These are phyloP conservation scores for Penicillium thymicola DNA, from an alignment of 2,329 filamentous ascomycete genomes.

Conservation along the genomic window DNA sequence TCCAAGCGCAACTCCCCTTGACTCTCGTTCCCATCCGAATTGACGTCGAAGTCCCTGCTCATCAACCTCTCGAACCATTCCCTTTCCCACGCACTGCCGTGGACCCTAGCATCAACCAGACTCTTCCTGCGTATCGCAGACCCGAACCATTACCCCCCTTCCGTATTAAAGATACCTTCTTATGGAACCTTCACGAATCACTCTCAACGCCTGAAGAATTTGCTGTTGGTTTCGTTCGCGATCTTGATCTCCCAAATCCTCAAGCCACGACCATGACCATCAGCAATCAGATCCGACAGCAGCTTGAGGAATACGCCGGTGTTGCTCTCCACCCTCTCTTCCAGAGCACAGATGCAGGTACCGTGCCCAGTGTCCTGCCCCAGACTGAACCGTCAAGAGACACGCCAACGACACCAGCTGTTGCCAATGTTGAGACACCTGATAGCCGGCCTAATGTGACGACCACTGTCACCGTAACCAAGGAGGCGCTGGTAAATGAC, in stretches of 20 bases:
- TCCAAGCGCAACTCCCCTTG: constrained; percentile 73
- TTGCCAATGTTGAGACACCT: constrained; percentile 54
- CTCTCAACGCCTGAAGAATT: constrained; percentile 94
- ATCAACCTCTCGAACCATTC: constrained; percentile 48
- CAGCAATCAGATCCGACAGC: constrained; percentile 88
- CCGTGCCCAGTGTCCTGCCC: constrained; percentile 15
- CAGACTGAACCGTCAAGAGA: constrained; percentile 48
- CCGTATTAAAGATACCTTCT: constrained; percentile 87
- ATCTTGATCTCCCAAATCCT: constrained; percentile 83
- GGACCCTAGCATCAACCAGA: constrained; percentile 55
- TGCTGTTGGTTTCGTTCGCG: constrained; percentile 83
- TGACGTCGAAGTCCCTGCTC: constrained; percentile 84
- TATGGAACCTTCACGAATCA: constrained; percentile 97
- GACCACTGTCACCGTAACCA: constrained; percentile 28
- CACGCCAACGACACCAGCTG: constrained; percentile 53
- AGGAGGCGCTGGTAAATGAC: constrained; percentile 53
- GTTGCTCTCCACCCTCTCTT: constrained; percentile 92
- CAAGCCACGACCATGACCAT: constrained; percentile 71
- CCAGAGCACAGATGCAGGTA: constrained; percentile 49
- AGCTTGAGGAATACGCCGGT: constrained; percentile 92
- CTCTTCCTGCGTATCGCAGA: constrained; percentile 71
- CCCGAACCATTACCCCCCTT: constrained; percentile 80
- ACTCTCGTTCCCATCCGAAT: constrained; percentile 95
- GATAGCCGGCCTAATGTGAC: constrained; percentile 44
- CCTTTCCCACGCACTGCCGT: constrained; percentile 43